These are phyloP conservation scores for Lachnellula hyalina DNA, from an alignment of 2,329 filamentous ascomycete species.

Conservation along the genomic window DNA sequence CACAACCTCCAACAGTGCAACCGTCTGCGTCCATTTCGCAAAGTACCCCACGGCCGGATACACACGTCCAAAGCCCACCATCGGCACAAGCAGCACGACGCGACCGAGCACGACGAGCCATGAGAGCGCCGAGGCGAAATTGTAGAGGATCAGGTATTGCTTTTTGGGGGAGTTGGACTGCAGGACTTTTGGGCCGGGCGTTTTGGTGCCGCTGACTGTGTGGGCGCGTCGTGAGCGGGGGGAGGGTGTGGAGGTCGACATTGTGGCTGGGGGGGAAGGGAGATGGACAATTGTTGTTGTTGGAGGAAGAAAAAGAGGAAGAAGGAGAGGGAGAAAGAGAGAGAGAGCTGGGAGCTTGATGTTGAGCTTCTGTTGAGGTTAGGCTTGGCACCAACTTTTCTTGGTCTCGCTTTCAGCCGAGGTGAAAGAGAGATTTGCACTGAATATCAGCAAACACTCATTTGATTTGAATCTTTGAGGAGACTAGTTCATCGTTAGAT, in stretches of 20 bases:
- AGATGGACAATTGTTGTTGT: not conserved
- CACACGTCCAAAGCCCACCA: slow-evolving; percentile 52
- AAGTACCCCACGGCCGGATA: slow-evolving; percentile 60
- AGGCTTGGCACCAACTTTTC: not conserved
- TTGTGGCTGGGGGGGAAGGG: not conserved
- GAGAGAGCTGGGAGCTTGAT: not conserved
- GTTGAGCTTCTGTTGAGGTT: not conserved
- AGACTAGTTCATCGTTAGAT: too few species aligned
- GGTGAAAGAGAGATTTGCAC: not conserved
- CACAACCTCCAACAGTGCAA: slow-evolving; percentile 76
- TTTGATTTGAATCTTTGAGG: not conserved
- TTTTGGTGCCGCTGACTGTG: slow-evolving; percentile 1
- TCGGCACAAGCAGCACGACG: slow-evolving; percentile 50
- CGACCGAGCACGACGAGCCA: slow-evolving; percentile 75
- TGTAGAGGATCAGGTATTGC: slow-evolving; percentile 80
- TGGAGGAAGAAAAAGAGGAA: not conserved
- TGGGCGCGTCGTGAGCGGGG: not conserved
- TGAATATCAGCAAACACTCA: not conserved
- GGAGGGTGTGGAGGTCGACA: not conserved
- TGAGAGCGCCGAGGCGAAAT: slow-evolving; percentile 67
- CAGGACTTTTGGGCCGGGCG: slow-evolving; percentile 24
- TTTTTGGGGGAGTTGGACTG: slow-evolving; percentile 44
- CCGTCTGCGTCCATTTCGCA: slow-evolving; percentile 75
- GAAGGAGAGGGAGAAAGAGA: not conserved
- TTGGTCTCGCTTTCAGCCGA: not conserved